Evolutionary conservation across 1,284 basidiomycete genomes (phyloP).

Genomic region (Cutaneotrichosporon daszewskae): DNA sequence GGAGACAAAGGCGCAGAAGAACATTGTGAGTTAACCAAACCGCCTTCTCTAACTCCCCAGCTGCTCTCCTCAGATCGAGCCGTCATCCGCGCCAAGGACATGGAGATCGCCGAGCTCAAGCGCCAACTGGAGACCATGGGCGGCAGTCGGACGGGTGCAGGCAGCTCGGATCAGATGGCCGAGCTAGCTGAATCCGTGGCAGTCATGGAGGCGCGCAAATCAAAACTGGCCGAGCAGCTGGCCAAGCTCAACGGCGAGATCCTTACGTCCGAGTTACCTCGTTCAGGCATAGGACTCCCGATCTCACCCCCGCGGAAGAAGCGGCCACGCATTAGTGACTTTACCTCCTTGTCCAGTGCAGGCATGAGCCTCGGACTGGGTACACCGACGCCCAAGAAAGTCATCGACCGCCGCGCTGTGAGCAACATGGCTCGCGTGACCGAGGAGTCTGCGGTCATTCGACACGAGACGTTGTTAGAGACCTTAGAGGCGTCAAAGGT

Average conservation of each 20-base stretch:
- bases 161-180: not conserved
- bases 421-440: slow-evolving; percentile 33
- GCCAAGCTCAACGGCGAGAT: slow-evolving; percentile 45
- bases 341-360: slow-evolving; percentile 20
- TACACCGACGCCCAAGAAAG: slow-evolving; percentile 15
- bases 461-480: slow-evolving; percentile 13
- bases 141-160: not conserved
- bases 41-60: slow-evolving; percentile 17
- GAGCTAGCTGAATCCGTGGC: slow-evolving; percentile 41
- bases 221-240: slow-evolving; percentile 34
- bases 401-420: slow-evolving; percentile 37
- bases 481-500: slow-evolving; percentile 9
- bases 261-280: slow-evolving; percentile 38
- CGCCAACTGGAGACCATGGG: slow-evolving; percentile 33
- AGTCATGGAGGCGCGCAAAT: slow-evolving; percentile 40
- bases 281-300: slow-evolving; percentile 16
- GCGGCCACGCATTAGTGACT: slow-evolving; percentile 45
- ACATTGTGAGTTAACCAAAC: slow-evolving; percentile 48
- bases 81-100: slow-evolving; percentile 48
- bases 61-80: slow-evolving; percentile 42
- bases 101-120: slow-evolving; percentile 48
- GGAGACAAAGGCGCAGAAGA: slow-evolving; percentile 54
- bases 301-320: slow-evolving; percentile 30
- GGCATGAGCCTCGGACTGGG: slow-evolving; percentile 30
- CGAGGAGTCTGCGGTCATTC: slow-evolving; percentile 19